Evolutionary conservation across 257 asterid genomes (phyloP), one percentile per base, ranked within the genome.

Genomic region (Solanum pinnatisectum): DNA sequence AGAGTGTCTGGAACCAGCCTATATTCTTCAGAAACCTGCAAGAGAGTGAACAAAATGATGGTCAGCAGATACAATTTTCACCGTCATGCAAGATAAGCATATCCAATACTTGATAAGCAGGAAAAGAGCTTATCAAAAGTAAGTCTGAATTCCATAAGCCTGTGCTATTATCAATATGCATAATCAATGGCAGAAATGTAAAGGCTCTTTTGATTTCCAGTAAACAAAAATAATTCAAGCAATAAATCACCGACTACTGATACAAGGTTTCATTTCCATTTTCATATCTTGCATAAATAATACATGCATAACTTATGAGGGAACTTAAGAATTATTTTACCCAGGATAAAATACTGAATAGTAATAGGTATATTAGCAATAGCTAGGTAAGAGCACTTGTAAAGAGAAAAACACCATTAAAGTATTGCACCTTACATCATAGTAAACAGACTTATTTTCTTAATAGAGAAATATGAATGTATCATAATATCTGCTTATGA

Each of bases 11-110:
- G 98, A 33, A 94, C 98, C 88, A 97, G 95, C 91, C 92, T 91
- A 88, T 96, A 95, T 90, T 97, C 99, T 94, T 96, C 98, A 37
- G 98, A 94, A 88, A 97, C 99, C 99, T 97, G 98, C 88, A 90
- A 92, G 85, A 91, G 87, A 84, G 87, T 83, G 82, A 40, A 35
- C 84, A 90, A 83, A 82, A 6, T 73, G 84, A 72, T 60, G 84
- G 23, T 63, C 52, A 44, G 84, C 32, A 35, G 32, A 49, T 82
- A 49, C 32, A 49, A 10, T 52, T 49, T 81, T 81, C 42, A 30
- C n/a, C 11, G 10, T 81, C 42, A 49, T 81, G 70, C 42, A 81
- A 81, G 30, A 81, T 68, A 60, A 25, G 40, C 56, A 44, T 18
- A 76, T 82, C 70, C 86, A 46, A 32, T 40, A 32, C 20, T 20